These are phyloP conservation scores for Dipteronia sinensis DNA, from an alignment of 345 rosid species.

Conservation along the genomic window DNA sequence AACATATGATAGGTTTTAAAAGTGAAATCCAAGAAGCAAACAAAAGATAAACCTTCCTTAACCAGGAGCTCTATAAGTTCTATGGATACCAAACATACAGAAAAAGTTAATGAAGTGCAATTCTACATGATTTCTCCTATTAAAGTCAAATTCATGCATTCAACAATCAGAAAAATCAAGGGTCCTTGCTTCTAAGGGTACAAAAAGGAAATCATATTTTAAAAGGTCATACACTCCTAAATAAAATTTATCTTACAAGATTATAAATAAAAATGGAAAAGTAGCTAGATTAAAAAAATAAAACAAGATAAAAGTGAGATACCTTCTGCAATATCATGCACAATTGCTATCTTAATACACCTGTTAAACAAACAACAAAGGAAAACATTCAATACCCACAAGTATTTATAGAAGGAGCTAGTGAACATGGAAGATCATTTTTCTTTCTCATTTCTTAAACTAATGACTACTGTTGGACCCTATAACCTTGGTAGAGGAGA, in stretches of 20 bases:
- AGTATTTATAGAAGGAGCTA: background rate
- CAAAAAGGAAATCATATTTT: background rate
- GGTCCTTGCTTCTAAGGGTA: background rate
- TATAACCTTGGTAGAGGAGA: no score
- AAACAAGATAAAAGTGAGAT: slow-evolving; percentile 25
- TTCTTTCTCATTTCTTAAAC: no score
- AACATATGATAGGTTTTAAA: background rate
- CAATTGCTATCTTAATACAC: slow-evolving; percentile 94
- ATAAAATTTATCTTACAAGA: background rate
- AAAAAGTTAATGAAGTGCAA: background rate
- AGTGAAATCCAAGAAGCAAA: background rate
- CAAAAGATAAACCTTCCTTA: background rate
- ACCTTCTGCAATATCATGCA: slow-evolving; percentile 99
- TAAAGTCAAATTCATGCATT: background rate
- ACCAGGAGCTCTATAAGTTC: background rate
- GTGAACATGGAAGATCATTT: background rate
- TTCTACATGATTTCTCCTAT: background rate
- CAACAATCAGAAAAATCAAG: background rate
- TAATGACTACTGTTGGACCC: no score
- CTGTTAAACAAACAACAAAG: slow-evolving; percentile 42
- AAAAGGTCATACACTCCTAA: background rate
- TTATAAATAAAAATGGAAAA: background rate
- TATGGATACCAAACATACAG: background rate
- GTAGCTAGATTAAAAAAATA: background rate
- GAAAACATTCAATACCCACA: slow-evolving; percentile 13